Evolutionary conservation across 495 filamentous ascomycete species (phyloP).

Genomic region (Trichoderma gamsii): DNA sequence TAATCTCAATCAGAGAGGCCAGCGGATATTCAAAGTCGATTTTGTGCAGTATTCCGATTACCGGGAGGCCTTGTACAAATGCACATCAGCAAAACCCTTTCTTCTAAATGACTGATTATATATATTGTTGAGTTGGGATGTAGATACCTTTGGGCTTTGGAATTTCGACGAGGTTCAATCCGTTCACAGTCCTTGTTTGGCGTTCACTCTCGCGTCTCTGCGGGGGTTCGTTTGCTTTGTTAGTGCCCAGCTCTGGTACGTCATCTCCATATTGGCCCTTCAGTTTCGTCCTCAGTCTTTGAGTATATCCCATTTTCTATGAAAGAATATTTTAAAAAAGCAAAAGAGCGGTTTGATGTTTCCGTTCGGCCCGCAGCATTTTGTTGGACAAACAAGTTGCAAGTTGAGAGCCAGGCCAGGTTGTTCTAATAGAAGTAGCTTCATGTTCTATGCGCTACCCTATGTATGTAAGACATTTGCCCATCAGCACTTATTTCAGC

Average conservation of each 20-base stretch:
- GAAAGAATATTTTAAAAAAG: background rate
- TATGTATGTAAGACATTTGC: background rate
- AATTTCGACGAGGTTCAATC: background rate
- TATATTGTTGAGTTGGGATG: background rate
- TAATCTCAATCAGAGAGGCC: constrained; percentile 16
- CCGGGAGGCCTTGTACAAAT: constrained; percentile 18
- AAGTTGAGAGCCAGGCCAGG: background rate
- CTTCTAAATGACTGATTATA: background rate
- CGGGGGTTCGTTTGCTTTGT: background rate
- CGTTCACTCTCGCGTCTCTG: background rate
- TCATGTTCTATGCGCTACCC: too few species aligned
- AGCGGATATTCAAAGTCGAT: constrained; percentile 26
- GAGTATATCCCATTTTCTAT: background rate
- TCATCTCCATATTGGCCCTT: background rate
- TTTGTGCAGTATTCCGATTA: constrained; percentile 28
- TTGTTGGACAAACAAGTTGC: background rate
- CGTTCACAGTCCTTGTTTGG: background rate
- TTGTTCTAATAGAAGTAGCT: background rate
- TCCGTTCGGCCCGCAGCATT: background rate
- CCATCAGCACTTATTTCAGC: constrained; percentile 11
- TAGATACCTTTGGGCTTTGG: background rate
- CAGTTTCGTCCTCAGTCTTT: background rate
- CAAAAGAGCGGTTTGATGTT: background rate
- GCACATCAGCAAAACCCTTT: background rate
- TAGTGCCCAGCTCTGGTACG: background rate